phyloP scores from a whole-genome alignment of 225 moss, liverwort and hornwort species.

The Marchantia polymorpha region DNA sequence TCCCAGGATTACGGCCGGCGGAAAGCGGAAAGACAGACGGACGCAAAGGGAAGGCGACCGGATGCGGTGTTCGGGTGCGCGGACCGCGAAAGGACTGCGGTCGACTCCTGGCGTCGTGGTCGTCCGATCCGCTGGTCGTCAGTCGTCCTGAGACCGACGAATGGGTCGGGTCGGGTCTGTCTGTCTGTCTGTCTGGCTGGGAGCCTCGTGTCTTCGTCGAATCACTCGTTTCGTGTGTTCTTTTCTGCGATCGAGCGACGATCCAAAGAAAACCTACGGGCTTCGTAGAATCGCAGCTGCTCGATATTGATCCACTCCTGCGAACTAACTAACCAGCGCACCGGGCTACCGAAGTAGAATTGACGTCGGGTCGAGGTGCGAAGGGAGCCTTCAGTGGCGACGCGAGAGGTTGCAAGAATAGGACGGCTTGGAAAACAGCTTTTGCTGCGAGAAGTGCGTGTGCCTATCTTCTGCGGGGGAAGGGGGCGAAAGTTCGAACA shows the following conservation, averaged over 20 bases:
- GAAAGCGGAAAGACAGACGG: not conserved
- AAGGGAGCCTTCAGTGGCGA: not conserved
- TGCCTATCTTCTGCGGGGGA: not conserved
- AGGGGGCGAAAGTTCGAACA: not conserved
- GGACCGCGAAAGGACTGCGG: slow-evolving; percentile 2
- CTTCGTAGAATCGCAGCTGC: not conserved
- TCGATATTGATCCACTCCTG: not conserved
- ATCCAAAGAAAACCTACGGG: slow-evolving; percentile 7
- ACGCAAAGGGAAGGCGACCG: not conserved
- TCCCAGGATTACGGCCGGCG: not conserved
- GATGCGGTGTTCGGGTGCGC: not conserved
- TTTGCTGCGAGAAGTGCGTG: not conserved
- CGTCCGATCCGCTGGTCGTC: not conserved
- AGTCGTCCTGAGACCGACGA: not conserved
- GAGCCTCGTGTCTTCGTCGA: not conserved
- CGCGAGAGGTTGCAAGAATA: not conserved
- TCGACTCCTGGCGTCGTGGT: not conserved
- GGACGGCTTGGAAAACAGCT: not conserved
- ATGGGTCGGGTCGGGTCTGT: too few relatives aligned
- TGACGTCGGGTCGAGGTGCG: not conserved
- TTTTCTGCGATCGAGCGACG: not conserved
- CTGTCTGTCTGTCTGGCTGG: not conserved
- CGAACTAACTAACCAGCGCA: not conserved
- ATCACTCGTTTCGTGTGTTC: not conserved
- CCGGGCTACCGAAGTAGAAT: not conserved